These are phyloP conservation scores for bread wheat (Triticum aestivum) DNA, from an alignment of 176 grass and related monocot genomes.

Conservation along the genomic window DNA sequence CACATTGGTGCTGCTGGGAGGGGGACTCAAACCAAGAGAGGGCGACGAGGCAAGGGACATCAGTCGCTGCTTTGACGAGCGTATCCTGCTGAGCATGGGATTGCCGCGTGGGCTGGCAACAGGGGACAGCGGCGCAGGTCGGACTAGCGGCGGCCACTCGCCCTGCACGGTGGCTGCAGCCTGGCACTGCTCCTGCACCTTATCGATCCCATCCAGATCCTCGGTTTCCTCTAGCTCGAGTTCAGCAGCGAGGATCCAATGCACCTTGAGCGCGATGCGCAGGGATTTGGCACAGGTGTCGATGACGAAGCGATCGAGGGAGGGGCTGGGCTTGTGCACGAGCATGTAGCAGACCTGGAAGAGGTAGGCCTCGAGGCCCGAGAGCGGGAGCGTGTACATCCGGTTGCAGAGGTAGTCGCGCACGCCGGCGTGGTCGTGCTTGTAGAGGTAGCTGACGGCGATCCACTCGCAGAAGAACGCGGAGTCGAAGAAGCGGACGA, in stretches of 20 bases:
- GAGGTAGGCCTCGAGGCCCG: conserved; percentile 87
- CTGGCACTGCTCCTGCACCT: conserved; percentile 93
- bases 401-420: conserved; percentile 99
- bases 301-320: conserved; percentile 89
- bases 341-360: conserved; percentile 99
- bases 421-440: conserved; percentile 89
- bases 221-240: conserved; percentile 87
- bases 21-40: conserved; percentile 43
- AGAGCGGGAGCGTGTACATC: conserved; percentile 94
- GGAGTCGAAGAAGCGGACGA: conserved; percentile 97
- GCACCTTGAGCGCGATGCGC: conserved; percentile 94
- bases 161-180: conserved; percentile 70
- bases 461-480: conserved; percentile 99
- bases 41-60: conserved; percentile 75
- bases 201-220: conserved; percentile 65
- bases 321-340: conserved; percentile 94
- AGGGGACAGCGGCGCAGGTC: conserved; percentile 40
- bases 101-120: conserved; percentile 67
- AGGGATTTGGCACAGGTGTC: conserved; percentile 90
- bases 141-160: conserved; percentile 68
- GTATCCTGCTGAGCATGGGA: conserved; percentile 84
- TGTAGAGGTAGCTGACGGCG: conserved; percentile 99
- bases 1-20: conserved; percentile 37
- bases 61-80: conserved; percentile 81
- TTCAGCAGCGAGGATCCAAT: conserved; percentile 88